Conservation (phyloP, 1,139 yeast species). For the Yamadazyma atmosphaerica region DNA sequence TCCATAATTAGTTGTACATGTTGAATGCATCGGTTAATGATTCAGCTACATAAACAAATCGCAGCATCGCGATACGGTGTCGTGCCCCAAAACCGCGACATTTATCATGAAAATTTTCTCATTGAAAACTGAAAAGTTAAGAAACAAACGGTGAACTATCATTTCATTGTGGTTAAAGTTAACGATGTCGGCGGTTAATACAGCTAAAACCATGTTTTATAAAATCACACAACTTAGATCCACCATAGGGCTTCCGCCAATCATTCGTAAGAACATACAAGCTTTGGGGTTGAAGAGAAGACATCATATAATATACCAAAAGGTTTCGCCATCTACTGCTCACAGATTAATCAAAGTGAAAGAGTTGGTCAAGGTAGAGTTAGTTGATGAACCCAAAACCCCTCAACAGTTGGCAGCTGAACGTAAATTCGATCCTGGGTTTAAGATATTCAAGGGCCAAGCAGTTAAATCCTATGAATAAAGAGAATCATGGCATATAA, state of each 20-base stretch:
- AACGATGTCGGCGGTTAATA: background rate
- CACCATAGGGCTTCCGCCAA: conserved; percentile 79
- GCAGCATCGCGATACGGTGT: no score
- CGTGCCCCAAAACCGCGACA: background rate
- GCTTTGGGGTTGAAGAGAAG: conserved; percentile 77
- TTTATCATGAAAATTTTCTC: conserved; percentile 2
- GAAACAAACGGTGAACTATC: background rate
- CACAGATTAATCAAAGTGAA: conserved; percentile 83
- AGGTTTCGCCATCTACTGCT: conserved; percentile 76
- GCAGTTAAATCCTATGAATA: conserved; percentile 15
- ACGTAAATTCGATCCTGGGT: conserved; percentile 68
- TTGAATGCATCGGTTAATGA: no score
- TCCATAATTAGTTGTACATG: no score
- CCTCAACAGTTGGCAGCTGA: conserved; percentile 52
- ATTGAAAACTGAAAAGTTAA: background rate
- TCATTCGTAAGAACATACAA: conserved; percentile 61
- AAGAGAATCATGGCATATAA: background rate
- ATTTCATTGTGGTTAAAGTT: background rate
- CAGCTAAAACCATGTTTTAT: conserved; percentile 29
- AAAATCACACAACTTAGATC: conserved; percentile 80
- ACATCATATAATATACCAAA: conserved; percentile 72
- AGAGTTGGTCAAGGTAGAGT: conserved; percentile 84
- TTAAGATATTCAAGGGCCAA: conserved; percentile 23
- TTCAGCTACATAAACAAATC: no score
- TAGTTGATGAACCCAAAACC: conserved; percentile 55